Conservation (phyloP, 2,329 filamentous ascomycete genomes). For the Periconia sp. region DNA sequence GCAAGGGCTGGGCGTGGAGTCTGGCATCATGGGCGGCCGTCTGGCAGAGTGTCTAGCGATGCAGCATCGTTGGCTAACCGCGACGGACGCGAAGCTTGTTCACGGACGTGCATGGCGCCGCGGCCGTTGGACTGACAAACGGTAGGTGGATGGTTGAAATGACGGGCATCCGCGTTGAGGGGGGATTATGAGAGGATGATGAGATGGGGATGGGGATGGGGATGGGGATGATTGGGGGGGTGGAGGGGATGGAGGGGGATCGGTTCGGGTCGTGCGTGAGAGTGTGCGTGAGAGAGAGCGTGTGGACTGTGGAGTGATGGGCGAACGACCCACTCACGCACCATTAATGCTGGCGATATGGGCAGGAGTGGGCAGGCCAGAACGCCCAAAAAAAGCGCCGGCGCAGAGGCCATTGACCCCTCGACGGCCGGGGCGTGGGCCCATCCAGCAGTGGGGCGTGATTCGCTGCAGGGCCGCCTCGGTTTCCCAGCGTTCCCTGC, state of each 20-base stretch:
- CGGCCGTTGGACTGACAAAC: not conserved
- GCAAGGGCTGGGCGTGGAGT: no score
- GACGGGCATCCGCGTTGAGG: not conserved
- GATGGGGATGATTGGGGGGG: not conserved
- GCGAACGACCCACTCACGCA: not conserved
- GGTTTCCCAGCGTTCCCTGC: not conserved
- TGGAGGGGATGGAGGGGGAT: not conserved
- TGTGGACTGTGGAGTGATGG: not conserved
- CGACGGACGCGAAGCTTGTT: not conserved
- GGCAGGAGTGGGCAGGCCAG: no score
- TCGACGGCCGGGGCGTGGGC: no score
- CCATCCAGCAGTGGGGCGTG: slow-evolving; percentile 10
- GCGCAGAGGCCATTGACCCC: no score
- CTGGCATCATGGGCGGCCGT: not conserved
- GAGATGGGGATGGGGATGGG: not conserved
- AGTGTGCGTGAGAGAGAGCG: not conserved
- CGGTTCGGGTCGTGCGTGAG: not conserved
- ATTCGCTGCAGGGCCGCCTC: slow-evolving; percentile 21
- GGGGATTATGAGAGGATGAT: not conserved
- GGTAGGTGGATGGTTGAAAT: not conserved
- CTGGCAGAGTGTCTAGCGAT: not conserved
- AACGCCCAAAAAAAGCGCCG: no score
- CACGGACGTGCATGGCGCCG: not conserved
- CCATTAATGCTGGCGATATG: no score
- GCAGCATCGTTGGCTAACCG: not conserved